Conservation (phyloP, 805 yeast species). For the Starmerella bombi region DNA sequence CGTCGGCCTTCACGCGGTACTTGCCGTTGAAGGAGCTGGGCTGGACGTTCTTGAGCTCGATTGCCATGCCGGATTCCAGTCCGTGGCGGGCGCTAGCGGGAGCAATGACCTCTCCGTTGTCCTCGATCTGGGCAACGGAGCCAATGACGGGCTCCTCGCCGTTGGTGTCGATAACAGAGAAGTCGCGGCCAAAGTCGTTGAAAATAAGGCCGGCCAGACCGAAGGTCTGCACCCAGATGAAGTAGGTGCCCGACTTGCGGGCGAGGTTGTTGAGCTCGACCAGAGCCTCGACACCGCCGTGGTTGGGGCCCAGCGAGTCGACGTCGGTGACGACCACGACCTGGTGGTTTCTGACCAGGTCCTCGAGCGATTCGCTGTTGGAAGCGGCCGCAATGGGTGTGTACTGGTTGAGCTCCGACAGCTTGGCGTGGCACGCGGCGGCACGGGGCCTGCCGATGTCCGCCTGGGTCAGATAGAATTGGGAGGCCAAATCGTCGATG, state of each 20-base stretch:
- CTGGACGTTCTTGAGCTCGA: slow-evolving; percentile 71
- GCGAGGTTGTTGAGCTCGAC: slow-evolving; percentile 61
- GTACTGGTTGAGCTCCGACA: slow-evolving; percentile 76
- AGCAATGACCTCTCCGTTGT: slow-evolving; percentile 83
- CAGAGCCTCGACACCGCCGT: slow-evolving; percentile 45
- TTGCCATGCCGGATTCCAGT: slow-evolving; percentile 80
- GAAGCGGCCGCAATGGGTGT: slow-evolving; percentile 67
- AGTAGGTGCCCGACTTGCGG: slow-evolving; percentile 60
- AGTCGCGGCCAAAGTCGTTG: slow-evolving; percentile 77
- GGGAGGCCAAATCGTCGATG: slow-evolving; percentile 69
- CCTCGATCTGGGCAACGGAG: slow-evolving; percentile 76
- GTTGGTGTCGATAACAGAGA: slow-evolving; percentile 67
- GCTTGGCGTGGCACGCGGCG: slow-evolving; percentile 45
- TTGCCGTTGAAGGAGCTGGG: slow-evolving; percentile 69
- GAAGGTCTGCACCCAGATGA: slow-evolving; percentile 65
- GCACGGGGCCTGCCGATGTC: slow-evolving; percentile 79
- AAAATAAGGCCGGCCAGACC: slow-evolving; percentile 84
- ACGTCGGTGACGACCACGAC: slow-evolving; percentile 82
- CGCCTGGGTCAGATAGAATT: slow-evolving; percentile 58
- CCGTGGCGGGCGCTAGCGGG: slow-evolving; percentile 89
- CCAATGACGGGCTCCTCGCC: slow-evolving; percentile 91
- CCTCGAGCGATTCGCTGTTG: slow-evolving; percentile 35
- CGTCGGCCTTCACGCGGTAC: slow-evolving; percentile 66
- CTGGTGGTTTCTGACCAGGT: slow-evolving; percentile 44
- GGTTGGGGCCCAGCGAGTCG: slow-evolving; percentile 27